Evolutionary conservation across 305 asterid species (phyloP).

Genomic region (Fraxinus albicans): DNA sequence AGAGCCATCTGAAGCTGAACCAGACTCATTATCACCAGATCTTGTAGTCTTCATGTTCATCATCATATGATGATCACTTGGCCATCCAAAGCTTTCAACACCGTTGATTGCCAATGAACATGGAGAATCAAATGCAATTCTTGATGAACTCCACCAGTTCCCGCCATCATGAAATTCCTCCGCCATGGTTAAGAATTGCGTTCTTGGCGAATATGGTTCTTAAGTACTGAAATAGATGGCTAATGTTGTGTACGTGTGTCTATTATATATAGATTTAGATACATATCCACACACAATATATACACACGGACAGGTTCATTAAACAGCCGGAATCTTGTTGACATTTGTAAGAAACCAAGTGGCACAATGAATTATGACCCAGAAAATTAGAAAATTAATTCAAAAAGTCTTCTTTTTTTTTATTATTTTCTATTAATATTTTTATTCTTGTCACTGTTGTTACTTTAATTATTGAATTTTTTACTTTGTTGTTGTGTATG

Average conservation of each 20-base stretch:
- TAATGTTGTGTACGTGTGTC: neutral
- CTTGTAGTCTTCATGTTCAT: constrained; percentile 17
- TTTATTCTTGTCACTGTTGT: constrained; percentile 2
- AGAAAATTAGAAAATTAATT: neutral
- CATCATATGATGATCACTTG: constrained; percentile 8
- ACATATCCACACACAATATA: neutral
- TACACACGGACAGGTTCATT: constrained; percentile 21
- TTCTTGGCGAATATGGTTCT: neutral
- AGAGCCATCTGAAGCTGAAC: constrained; percentile 34
- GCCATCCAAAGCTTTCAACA: constrained; percentile 31
- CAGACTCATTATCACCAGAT: constrained; percentile 33
- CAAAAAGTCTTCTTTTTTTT: neutral
- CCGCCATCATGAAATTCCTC: constrained; percentile 46
- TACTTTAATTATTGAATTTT: constrained; percentile 2
- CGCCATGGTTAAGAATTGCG: constrained; percentile 22
- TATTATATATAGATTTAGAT: neutral
- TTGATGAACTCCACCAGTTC: constrained; percentile 39
- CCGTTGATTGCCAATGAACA: constrained; percentile 36
- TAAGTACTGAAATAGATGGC: constrained; percentile 17
- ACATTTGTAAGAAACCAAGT: constrained; percentile 24
- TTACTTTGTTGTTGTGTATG: neutral
- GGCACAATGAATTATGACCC: constrained; percentile 1
- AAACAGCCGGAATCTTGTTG: constrained; percentile 35
- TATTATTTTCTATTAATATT: neutral
- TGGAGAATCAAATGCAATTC: constrained; percentile 34